phyloP scores from a whole-genome alignment of 2,329 filamentous ascomycete species.

The Ophiocordyceps camponoti-floridani region DNA sequence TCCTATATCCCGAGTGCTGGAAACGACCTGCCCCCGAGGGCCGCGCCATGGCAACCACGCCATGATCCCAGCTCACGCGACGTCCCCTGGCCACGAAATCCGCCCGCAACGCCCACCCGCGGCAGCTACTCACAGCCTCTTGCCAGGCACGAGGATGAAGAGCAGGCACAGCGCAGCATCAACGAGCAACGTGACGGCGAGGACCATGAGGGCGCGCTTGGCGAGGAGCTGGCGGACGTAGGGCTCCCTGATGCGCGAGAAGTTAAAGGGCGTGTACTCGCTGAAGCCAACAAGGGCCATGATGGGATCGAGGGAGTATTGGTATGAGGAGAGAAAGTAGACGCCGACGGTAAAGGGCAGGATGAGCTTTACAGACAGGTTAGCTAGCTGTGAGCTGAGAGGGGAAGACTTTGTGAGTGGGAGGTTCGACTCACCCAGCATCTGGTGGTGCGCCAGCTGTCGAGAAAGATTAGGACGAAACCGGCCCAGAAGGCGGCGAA shows the following conservation, averaged over 20 bases:
- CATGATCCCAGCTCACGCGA: too few species aligned
- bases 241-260: constrained; percentile 72
- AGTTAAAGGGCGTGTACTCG: constrained; percentile 93
- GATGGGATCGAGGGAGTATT: constrained; percentile 87
- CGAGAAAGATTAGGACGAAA: constrained; percentile 82
- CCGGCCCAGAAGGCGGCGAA: constrained; percentile 89
- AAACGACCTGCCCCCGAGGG: too few species aligned
- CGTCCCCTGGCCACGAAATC: background rate
- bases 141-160: constrained; percentile 91
- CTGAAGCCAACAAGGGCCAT: constrained; percentile 79
- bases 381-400: constrained; percentile 3
- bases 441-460: constrained; percentile 54
- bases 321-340: constrained; percentile 78
- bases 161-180: constrained; percentile 71
- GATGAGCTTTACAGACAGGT: constrained; percentile 34
- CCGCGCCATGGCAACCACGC: too few species aligned
- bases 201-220: constrained; percentile 67
- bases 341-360: constrained; percentile 83
- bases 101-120: background rate
- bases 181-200: constrained; percentile 56
- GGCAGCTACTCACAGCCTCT: constrained; percentile 37
- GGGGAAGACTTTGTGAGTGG: background rate
- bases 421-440: constrained; percentile 58
- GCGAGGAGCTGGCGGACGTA: constrained; percentile 76
- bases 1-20: too few species aligned